Percentiles rank a stretch among this genome's conserved stretches.
phyloP scores from a whole-genome alignment of 2,329 filamentous ascomycete species.

The Stagonosporopsis vannaccii region DNA sequence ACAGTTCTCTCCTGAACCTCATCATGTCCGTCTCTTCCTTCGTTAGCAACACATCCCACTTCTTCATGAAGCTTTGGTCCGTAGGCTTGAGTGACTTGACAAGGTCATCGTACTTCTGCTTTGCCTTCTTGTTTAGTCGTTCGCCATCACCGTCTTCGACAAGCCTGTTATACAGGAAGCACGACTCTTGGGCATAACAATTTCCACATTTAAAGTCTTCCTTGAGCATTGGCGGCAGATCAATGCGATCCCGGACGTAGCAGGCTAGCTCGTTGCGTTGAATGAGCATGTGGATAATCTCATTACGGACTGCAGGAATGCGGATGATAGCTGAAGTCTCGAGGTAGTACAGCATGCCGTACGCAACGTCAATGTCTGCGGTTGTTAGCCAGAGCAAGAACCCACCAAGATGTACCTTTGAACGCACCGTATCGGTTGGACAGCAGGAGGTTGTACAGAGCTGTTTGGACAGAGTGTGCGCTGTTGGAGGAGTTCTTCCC shows the following conservation, averaged over 20 bases:
- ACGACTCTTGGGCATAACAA: constrained; percentile 90
- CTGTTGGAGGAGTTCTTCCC: constrained; percentile 80
- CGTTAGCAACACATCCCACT: constrained; percentile 92
- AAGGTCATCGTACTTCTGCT: constrained; percentile 80
- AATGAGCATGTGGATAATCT: constrained; percentile 96
- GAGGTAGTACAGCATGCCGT: constrained; percentile 93
- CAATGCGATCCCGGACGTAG: constrained; percentile 80
- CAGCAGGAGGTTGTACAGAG: constrained; percentile 88
- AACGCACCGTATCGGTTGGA: constrained; percentile 82
- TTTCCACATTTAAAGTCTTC: constrained; percentile 81
- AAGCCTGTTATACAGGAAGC: constrained; percentile 93
- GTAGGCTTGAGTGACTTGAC: constrained; percentile 76
- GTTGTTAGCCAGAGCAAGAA: constrained; percentile 20
- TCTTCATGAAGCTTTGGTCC: constrained; percentile 86
- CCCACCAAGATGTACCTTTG: neutral
- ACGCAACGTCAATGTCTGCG: constrained; percentile 82
- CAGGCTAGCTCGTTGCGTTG: constrained; percentile 89
- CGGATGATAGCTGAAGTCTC: constrained; percentile 86
- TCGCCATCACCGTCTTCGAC: constrained; percentile 84
- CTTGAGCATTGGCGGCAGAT: constrained; percentile 85
- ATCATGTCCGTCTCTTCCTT: constrained; percentile 93
- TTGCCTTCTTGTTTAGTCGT: constrained; percentile 79
- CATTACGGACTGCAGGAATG: constrained; percentile 83
- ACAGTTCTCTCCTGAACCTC: constrained; percentile 86
- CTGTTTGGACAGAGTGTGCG: constrained; percentile 90